phyloP scores from a whole-genome alignment of 2,329 filamentous ascomycete species.

The Xenosphaeropsis pyriputrescens region DNA sequence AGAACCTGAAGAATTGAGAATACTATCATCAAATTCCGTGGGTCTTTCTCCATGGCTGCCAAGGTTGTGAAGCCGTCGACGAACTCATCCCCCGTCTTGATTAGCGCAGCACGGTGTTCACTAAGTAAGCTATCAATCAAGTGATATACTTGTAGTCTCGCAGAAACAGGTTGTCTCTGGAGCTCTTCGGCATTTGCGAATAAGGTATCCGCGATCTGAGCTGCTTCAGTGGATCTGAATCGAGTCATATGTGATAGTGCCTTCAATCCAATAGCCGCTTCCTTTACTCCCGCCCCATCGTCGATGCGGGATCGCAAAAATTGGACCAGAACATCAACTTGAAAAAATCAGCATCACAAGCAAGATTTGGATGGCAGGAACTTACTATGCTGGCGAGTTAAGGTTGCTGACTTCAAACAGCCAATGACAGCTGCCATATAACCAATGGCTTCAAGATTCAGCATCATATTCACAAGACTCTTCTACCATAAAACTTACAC shows the following conservation, averaged over 20 bases:
- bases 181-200: slow-evolving; percentile 1
- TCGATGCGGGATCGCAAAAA: slow-evolving; percentile 1
- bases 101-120: neutral
- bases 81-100: slow-evolving; percentile 1
- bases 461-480: neutral
- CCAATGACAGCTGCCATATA: slow-evolving; percentile 1
- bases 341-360: neutral
- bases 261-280: neutral
- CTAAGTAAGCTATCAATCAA: slow-evolving; percentile 1
- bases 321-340: slow-evolving; percentile 1
- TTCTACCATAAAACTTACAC: neutral
- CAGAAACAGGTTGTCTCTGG: neutral
- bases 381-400: slow-evolving; percentile 1
- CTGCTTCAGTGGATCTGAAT: neutral
- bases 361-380: neutral
- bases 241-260: neutral
- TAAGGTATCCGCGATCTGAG: neutral
- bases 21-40: slow-evolving; percentile 1
- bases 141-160: slow-evolving; percentile 1
- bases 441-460: neutral
- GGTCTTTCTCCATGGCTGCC: slow-evolving; percentile 1
- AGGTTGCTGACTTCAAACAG: neutral
- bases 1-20: slow-evolving; percentile 2
- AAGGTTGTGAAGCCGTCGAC: slow-evolving; percentile 1
- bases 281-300: slow-evolving; percentile 1